Conservation (phyloP, 768 basidiomycete species). For the Lentinula raphanica region DNA sequence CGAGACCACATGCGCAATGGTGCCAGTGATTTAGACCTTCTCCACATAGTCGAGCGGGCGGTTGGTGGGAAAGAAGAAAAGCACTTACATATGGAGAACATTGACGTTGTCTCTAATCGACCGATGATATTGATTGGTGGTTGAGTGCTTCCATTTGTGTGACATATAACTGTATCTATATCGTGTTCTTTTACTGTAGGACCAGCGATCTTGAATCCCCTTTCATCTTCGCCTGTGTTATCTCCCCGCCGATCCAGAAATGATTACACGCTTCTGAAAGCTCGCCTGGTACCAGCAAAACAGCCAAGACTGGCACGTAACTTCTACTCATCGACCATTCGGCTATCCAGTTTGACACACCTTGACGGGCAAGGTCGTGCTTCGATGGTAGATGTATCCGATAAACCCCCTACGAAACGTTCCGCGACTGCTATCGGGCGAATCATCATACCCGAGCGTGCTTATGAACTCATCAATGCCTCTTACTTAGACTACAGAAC, state of each 20-base stretch:
- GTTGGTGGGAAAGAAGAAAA: slow-evolving; percentile 71
- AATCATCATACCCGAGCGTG: slow-evolving; percentile 61
- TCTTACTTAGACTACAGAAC: slow-evolving; percentile 21
- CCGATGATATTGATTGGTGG: slow-evolving; percentile 95
- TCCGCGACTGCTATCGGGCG: slow-evolving; percentile 70
- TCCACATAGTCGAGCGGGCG: slow-evolving; percentile 57
- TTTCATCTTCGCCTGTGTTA: too few relatives aligned
- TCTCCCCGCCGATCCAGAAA: background rate
- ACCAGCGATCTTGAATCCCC: background rate
- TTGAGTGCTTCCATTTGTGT: slow-evolving; percentile 49
- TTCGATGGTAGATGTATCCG: slow-evolving; percentile 77
- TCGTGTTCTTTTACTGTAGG: slow-evolving; percentile 2
- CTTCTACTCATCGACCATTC: background rate
- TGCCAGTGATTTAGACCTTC: slow-evolving; percentile 57
- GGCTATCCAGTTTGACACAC: slow-evolving; percentile 1
- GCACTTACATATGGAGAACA: slow-evolving; percentile 80
- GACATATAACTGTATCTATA: slow-evolving; percentile 12
- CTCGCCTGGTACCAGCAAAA: background rate
- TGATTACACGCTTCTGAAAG: background rate
- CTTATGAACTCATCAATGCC: slow-evolving; percentile 59
- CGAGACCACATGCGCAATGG: slow-evolving; percentile 68
- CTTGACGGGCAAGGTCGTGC: slow-evolving; percentile 45
- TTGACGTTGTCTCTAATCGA: slow-evolving; percentile 70
- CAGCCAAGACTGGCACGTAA: background rate
- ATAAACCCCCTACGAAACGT: slow-evolving; percentile 58